Evolutionary conservation across 1,284 basidiomycete species (phyloP).

Genomic region (Ustilago sp.): DNA sequence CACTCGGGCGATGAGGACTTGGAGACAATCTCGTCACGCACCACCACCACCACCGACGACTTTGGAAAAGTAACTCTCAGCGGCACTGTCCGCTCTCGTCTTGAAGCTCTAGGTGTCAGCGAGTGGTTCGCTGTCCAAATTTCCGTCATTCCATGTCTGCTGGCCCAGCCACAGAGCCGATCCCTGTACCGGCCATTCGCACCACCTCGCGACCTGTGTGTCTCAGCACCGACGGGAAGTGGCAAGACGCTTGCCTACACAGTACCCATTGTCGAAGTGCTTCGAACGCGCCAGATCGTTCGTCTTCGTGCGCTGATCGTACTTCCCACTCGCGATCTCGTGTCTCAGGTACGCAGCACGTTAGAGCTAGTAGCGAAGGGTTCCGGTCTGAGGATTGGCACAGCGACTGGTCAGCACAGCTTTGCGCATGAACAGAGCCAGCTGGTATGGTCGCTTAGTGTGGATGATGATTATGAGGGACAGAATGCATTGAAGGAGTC

Average conservation of each 20-base stretch:
- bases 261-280: slow-evolving; percentile 84
- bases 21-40: slow-evolving; percentile 12
- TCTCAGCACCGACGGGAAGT: slow-evolving; percentile 97
- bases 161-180: slow-evolving; percentile 70
- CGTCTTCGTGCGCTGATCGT: slow-evolving; percentile 91
- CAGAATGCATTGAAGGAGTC: slow-evolving; percentile 15
- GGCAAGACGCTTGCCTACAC: slow-evolving; percentile 97
- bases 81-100: slow-evolving; percentile 43
- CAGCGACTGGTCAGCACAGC: slow-evolving; percentile 65
- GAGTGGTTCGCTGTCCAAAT: slow-evolving; percentile 78
- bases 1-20: slow-evolving; percentile 20
- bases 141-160: slow-evolving; percentile 80
- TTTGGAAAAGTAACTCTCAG: slow-evolving; percentile 43
- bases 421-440: slow-evolving; percentile 66
- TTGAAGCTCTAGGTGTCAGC: slow-evolving; percentile 57
- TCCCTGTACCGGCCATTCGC: slow-evolving; percentile 79
- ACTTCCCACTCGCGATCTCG: slow-evolving; percentile 94
- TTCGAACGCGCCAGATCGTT: slow-evolving; percentile 33
- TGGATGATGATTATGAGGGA: slow-evolving; percentile 11
- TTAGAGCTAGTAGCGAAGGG: slow-evolving; percentile 82
- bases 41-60: slow-evolving; percentile 26
- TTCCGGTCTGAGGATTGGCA: slow-evolving; percentile 81
- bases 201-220: slow-evolving; percentile 84
- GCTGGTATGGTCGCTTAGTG: slow-evolving; percentile 29
- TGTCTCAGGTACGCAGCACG: slow-evolving; percentile 89